phyloP scores from a whole-genome alignment of 2,329 filamentous ascomycete species.

The Nemania diffusa region DNA sequence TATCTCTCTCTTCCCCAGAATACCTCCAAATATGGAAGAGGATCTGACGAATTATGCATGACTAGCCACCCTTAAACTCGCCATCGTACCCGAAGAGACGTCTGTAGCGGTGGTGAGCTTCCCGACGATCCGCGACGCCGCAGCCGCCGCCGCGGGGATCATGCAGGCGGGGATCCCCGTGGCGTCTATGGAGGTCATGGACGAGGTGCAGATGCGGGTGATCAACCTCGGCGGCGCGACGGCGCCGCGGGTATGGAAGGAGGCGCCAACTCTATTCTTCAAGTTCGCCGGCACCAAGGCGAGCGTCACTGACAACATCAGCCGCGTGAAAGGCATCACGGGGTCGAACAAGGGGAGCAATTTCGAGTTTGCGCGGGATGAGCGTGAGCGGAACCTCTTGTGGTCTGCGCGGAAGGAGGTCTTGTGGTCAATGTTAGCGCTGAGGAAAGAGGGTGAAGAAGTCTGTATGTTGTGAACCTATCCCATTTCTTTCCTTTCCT shows the following conservation, averaged over 20 bases:
- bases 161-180: constrained; percentile 79
- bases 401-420: constrained; percentile 87
- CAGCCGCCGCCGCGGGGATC: constrained; percentile 77
- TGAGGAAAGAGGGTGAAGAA: constrained; percentile 73
- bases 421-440: constrained; percentile 82
- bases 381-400: constrained; percentile 76
- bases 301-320: constrained; percentile 81
- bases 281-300: constrained; percentile 84
- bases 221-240: constrained; percentile 80
- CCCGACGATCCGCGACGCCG: constrained; percentile 79
- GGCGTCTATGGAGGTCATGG: constrained; percentile 86
- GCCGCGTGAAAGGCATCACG: constrained; percentile 74
- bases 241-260: constrained; percentile 75
- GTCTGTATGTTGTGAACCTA: constrained; percentile 67
- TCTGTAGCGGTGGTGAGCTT: constrained; percentile 85
- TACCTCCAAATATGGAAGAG: not conserved
- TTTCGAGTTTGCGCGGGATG: constrained; percentile 81
- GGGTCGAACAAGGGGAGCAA: constrained; percentile 69
- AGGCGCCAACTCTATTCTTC: constrained; percentile 82
- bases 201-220: constrained; percentile 86
- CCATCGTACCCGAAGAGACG: constrained; percentile 78
- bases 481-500: not conserved
- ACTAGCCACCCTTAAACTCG: constrained; percentile 79
- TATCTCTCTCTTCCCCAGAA: no score
- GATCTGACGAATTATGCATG: constrained; percentile 18